Base-by-base conservation (phyloP, 208 protist genomes). In the Leishmania turanica region DNA sequence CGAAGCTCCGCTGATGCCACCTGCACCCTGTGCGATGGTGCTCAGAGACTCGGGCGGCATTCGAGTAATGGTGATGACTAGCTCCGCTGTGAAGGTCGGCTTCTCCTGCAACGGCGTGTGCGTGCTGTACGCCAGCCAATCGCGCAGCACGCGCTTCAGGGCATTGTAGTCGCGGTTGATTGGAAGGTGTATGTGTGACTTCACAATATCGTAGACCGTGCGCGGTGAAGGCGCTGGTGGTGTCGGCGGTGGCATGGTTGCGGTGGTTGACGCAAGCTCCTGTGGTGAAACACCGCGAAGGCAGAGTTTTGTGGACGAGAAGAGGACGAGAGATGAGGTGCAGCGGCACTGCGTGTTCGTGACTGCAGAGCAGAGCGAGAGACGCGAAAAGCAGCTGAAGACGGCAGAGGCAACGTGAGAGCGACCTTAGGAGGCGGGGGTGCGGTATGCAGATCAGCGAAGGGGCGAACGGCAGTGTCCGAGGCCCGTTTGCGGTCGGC, bases 51-150 rank as follows among this genome's bases (percentile, higher is more conserved):
- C 24, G 7, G 66, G 64, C 31, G 79, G 37, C 47, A n/a, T 42
- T 0, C 81, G 85, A 8, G 56, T 84, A 27, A 95, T 82, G 24
- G 82, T 81, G 40, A 96, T 86, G 66, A 82, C 77, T 19, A 96
- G 82, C 75, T 85, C 87, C 2, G 93, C 93, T 13, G 87, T 45
- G 74, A 90, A 89, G 42, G 88, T 90, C 0, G 85, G 83, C 75
- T 92, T 95, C 47, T 86, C 66, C 75, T 93, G 88, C 75, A 97
- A 83, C 21, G 88, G 79, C n/a, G 86, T 76, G 42, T 78, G 64
- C 64, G 92, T 90, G 11, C 70, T 88, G 84, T 95, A 95, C 37
- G 78, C 75, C 24, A 89, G 79, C 92, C 91, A 96, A 45, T 97
- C 91, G 3, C 85, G 87, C 77, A 97, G 85, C 27, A 90, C 91